Conservation (phyloP, 2,329 filamentous ascomycete species). For the Coniochaeta ligniaria region DNA sequence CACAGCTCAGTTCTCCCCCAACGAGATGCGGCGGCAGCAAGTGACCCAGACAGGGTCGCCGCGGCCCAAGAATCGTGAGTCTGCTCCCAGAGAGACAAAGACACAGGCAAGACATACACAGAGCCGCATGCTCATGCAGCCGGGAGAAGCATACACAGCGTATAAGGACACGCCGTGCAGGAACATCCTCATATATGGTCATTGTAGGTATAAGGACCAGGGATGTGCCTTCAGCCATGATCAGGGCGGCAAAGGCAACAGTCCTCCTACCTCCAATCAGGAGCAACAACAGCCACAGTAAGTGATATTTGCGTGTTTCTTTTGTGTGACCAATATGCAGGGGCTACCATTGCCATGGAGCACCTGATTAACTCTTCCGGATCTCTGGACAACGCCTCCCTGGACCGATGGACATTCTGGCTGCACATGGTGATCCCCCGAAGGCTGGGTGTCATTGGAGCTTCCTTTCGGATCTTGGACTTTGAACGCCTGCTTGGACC, state of each 20-base stretch:
- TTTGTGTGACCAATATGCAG: background rate
- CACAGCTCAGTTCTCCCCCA: background rate
- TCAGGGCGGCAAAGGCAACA: slow-evolving; percentile 43
- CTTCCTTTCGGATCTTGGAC: background rate
- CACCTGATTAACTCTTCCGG: background rate
- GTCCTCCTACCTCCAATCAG: slow-evolving; percentile 22
- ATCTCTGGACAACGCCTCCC: background rate
- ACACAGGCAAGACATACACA: background rate
- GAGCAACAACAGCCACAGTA: slow-evolving; percentile 32
- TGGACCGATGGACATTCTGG: background rate
- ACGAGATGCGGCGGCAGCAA: slow-evolving; percentile 1
- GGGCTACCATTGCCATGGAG: background rate
- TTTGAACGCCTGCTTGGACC: too few species aligned
- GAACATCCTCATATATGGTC: slow-evolving; percentile 88
- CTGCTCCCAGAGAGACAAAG: background rate
- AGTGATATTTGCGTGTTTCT: slow-evolving; percentile 17
- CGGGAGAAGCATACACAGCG: slow-evolving; percentile 35
- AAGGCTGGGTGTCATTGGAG: background rate
- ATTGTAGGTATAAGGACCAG: slow-evolving; percentile 86
- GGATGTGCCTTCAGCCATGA: slow-evolving; percentile 91
- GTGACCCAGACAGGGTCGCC: background rate
- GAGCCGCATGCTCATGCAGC: background rate
- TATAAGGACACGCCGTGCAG: slow-evolving; percentile 87
- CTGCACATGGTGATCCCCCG: background rate
- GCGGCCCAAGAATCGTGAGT: slow-evolving; percentile 2